Percentiles rank a stretch among this genome's conserved stretches.
Evolutionary conservation across 139 green algal species (phyloP).

Genomic region (Asterochloris sp.): DNA sequence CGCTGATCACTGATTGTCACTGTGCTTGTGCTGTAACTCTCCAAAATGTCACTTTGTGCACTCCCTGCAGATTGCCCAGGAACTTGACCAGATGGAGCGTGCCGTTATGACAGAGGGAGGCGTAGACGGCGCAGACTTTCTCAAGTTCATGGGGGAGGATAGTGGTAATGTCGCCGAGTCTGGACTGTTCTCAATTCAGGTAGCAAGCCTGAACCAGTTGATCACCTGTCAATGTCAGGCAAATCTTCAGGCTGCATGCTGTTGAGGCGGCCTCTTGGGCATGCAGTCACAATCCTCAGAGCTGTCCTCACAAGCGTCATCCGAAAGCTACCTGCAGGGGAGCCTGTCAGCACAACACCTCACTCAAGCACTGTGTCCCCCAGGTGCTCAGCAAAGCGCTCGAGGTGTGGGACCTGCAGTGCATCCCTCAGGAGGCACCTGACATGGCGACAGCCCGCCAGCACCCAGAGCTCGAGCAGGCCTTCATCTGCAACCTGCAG

Average conservation of each 20-base stretch:
- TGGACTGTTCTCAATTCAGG: slow-evolving; percentile 84
- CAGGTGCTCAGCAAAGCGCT: slow-evolving; percentile 73
- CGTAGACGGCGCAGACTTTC: slow-evolving; percentile 42
- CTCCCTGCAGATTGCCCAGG: slow-evolving; percentile 59
- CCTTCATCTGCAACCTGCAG: slow-evolving; percentile 84
- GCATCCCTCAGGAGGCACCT: slow-evolving; percentile 38
- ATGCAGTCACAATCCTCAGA: no score
- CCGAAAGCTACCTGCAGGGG: no score
- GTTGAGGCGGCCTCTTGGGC: no score
- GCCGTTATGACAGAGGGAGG: slow-evolving; percentile 59
- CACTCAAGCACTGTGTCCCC: background rate
- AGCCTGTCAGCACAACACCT: no score
- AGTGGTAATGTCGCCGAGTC: slow-evolving; percentile 69
- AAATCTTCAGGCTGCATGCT: no score
- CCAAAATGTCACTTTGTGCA: background rate
- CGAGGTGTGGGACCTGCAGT: slow-evolving; percentile 58
- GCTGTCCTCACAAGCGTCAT: no score
- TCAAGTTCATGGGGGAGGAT: slow-evolving; percentile 47
- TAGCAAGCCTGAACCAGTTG: background rate
- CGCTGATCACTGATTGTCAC: background rate
- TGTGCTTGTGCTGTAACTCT: background rate
- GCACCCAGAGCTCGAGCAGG: slow-evolving; percentile 50
- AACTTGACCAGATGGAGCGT: slow-evolving; percentile 71
- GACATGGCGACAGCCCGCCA: slow-evolving; percentile 21
- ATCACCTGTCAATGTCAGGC: no score